Base-by-base conservation (phyloP, 768 basidiomycete species). In the Chalciporus sphaerocephalus region DNA sequence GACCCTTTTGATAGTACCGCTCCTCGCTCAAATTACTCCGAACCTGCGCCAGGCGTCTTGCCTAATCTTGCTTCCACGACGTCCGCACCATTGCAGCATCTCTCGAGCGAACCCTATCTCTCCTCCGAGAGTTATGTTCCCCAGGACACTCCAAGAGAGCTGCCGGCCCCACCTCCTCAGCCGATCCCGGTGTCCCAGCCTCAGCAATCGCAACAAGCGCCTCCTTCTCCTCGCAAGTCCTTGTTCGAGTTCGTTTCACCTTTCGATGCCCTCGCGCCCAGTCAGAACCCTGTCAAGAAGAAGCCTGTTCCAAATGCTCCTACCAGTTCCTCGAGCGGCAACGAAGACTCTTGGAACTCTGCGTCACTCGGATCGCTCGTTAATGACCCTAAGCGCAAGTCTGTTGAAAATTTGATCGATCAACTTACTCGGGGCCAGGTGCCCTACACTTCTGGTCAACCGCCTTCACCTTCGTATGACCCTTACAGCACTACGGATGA, bases 211-310 rank as follows among this genome's bases (percentile, higher is more conserved):
- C 27, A 28, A 28, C 27, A 32, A 15, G 69, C 77, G 3, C 80
- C 84, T 0, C 78, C 87, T 23, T 83, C 85, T 33, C 77, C 83
- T 18, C 84, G 81, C 56, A 83, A 85, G 64, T 85, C 87, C 39
- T 80, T 90, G 77, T 92, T 92, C 55, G 87, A 91, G 30, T 92
- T 87, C 50, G 75, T 85, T 40, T 89, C 87, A 39, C 83, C 90
- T 2, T 91, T 92, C 55, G 89, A 92, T 54, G 88, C 86, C 20
- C 74, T 92, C 37, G 74, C 67, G n/a, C 52, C 80, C 7, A 67
- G 74, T n/a, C 25, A 60, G 1, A 60, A 62, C 33, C 44, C 73
- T 15, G 62, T 76, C 44, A 86, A 85, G 71, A 87, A 88, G 62
- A 88, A 87, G 60, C 80, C 85, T 16, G 77, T 78, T 3, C 85